Conservation (phyloP, 345 rosid genomes). For the Mangifera indica region DNA sequence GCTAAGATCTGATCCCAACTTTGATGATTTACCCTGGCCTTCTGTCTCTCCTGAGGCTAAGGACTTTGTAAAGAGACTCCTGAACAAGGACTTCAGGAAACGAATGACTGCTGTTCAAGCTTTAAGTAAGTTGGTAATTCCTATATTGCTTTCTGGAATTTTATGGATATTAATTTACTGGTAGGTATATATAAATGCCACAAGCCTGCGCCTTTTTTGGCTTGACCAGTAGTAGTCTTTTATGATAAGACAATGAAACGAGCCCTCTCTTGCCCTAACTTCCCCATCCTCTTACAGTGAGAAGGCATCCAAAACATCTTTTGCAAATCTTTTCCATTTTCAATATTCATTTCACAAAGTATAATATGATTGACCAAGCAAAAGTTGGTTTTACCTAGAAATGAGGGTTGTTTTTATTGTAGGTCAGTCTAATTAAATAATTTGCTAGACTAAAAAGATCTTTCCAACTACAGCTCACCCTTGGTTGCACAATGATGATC, state of each 20-base stretch:
- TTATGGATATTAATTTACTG: neutral
- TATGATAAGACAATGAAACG: neutral
- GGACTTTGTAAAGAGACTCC: slow-evolving; percentile 80
- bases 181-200: neutral
- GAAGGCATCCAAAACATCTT: neutral
- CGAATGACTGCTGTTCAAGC: slow-evolving; percentile 90
- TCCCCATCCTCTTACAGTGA: neutral
- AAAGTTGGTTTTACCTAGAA: neutral
- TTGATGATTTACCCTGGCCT: slow-evolving; percentile 81
- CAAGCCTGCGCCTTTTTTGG: neutral
- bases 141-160: neutral
- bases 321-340: slow-evolving; percentile 1
- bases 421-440: neutral
- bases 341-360: neutral
- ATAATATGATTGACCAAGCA: neutral
- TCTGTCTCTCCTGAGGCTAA: slow-evolving; percentile 68
- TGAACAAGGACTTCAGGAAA: slow-evolving; percentile 80
- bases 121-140: slow-evolving; percentile 50
- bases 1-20: slow-evolving; percentile 70
- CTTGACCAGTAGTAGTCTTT: neutral
- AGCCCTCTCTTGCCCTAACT: neutral
- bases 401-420: neutral
- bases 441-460: neutral
- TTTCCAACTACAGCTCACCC: slow-evolving; percentile 60
- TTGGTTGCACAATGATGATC: slow-evolving; percentile 60